phyloP scores from a whole-genome alignment of 1,284 basidiomycete species.

The Sparassis latifolia region DNA sequence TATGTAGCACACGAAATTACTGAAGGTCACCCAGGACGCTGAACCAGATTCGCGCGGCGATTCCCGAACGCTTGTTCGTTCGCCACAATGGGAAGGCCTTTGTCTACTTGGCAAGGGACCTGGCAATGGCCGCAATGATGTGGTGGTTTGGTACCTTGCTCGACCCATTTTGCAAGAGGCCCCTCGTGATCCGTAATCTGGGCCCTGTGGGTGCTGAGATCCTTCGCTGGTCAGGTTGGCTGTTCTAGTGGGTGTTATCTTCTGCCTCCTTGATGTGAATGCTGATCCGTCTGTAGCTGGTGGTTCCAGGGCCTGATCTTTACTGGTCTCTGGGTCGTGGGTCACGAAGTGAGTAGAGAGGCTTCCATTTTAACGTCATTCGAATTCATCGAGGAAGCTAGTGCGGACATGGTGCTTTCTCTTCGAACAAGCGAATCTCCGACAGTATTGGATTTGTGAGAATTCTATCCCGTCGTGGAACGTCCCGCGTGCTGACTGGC shows the following conservation, averaged over 20 bases:
- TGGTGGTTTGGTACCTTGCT: constrained; percentile 41
- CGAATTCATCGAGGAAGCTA: constrained; percentile 4
- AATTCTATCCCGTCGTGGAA: not conserved
- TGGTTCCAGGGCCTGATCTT: constrained; percentile 58
- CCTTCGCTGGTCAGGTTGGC: constrained; percentile 38
- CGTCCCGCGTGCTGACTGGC: too few species aligned
- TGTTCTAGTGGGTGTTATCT: constrained; percentile 20
- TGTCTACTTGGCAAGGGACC: constrained; percentile 32
- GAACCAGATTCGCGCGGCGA: constrained; percentile 46
- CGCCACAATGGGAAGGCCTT: constrained; percentile 20
- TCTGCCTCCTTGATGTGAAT: not conserved
- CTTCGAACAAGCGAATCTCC: constrained; percentile 17
- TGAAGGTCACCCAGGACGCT: constrained; percentile 26
- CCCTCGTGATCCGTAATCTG: constrained; percentile 20
- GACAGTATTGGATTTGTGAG: constrained; percentile 24
- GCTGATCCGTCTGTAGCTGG: constrained; percentile 32
- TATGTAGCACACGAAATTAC: not conserved
- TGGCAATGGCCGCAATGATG: constrained; percentile 36
- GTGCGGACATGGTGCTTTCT: constrained; percentile 28
- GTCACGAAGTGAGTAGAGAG: constrained; percentile 39
- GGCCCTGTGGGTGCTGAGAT: constrained; percentile 31
- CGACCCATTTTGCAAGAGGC: constrained; percentile 36
- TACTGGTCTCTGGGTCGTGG: constrained; percentile 59
- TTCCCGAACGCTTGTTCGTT: constrained; percentile 36
- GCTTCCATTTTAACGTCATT: not conserved